Evolutionary conservation across 129 eudicot genomes (phyloP).

Genomic region (Flaveria ramosissima): DNA sequence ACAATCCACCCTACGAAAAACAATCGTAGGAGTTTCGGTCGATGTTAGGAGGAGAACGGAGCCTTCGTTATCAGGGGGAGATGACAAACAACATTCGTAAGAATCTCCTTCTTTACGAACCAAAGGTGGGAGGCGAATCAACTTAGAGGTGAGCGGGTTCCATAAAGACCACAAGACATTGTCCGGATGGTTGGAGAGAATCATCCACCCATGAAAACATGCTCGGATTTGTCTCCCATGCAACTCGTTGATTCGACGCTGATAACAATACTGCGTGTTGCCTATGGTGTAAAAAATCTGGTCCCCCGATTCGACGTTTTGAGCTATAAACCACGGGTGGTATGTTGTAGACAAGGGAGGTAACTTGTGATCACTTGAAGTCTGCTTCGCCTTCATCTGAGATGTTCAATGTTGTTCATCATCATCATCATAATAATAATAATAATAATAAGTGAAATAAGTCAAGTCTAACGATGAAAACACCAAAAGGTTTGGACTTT

Average conservation of each 20-base stretch:
- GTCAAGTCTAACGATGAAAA: no score
- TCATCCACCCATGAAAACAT: background rate
- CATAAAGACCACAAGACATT: background rate
- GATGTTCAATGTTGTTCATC: background rate
- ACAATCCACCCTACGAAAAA: background rate
- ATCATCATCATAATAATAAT: no score
- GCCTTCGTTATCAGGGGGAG: background rate
- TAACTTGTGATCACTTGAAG: background rate
- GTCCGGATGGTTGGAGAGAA: background rate
- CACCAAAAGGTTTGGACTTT: no score
- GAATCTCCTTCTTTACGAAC: background rate
- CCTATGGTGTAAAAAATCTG: background rate
- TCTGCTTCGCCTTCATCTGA: background rate
- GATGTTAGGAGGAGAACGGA: background rate
- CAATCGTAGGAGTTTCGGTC: background rate
- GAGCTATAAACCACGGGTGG: background rate
- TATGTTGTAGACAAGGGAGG: no score
- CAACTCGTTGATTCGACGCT: background rate
- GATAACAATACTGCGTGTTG: background rate
- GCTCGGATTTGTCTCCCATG: background rate
- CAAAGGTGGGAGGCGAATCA: background rate
- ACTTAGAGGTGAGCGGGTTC: background rate
- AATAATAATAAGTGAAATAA: no score
- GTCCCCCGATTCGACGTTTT: background rate
- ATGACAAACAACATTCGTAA: conserved; percentile 6